Evolutionary conservation across 2,329 filamentous ascomycete species (phyloP), one percentile per base, ranked within the genome.

Genomic region (Bipolaris cookei): DNA sequence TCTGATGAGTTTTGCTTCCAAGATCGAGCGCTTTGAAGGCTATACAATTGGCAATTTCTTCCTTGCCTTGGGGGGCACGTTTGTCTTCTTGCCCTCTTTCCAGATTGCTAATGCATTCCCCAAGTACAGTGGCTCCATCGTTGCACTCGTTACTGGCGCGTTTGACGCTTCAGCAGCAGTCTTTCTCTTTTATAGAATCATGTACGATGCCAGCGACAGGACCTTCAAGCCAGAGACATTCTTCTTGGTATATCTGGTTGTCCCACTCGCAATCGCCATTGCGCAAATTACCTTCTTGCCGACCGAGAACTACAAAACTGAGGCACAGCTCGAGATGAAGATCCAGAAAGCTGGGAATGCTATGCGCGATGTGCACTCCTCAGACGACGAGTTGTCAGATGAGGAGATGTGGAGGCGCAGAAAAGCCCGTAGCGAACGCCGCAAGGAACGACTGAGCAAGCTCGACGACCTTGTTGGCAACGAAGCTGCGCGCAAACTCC

Each of bases 51-150:
- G 90, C 14, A 93, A 94, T 74, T 80, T 93, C 20, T 86, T 91
- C 53, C 82, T 95, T 6, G 89, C 90, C 0, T 81, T 94, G 1
- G 91, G 90, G 18, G 91, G 91, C 0, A 90, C 90, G 2, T 93
- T 92, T 67, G 85, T 91, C 49, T 95, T 92, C 76, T 91, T 95
- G 55, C 88, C 90, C 7, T 90, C 89, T 3, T 94, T 94, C 76
- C 91, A 95, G 72, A 84, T 95, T 37, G 92, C 90, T 37, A 95
- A 95, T 74, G 88, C 91, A 2, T 94, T 96, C 70, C 91, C 91
- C 1, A 83, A 83, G 47, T 84, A 89, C 69, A 90, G 90, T 1
- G 91, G 91, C 1, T 79, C 91, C n/a, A 91, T 96, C 61, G 80
- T 96, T 7, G 90, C 91, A 2, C 81, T 92, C 32, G 78, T 96